Conservation (phyloP, 2,329 filamentous ascomycete species). For the Talaromyces sp. region DNA sequence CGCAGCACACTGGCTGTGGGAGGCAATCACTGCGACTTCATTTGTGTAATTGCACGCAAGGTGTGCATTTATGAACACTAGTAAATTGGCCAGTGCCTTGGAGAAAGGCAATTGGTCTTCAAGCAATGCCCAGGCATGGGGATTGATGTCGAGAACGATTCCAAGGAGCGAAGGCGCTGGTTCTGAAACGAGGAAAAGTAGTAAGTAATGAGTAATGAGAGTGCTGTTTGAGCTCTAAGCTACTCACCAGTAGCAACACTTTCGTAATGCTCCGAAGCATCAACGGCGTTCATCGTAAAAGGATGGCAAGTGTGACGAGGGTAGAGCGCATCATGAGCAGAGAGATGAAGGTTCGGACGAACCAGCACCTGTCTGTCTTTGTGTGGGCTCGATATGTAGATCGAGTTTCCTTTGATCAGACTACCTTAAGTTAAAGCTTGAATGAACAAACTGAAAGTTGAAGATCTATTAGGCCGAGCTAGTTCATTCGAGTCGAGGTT, state of each 20-base stretch:
- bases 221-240: neutral
- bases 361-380: slow-evolving; percentile 18
- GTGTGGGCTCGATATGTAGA: neutral
- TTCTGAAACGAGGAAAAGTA: slow-evolving; percentile 33
- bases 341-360: slow-evolving; percentile 17
- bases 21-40: slow-evolving; percentile 85
- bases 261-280: slow-evolving; percentile 58
- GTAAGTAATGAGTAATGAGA: neutral
- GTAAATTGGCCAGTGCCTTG: slow-evolving; percentile 78
- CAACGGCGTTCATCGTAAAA: slow-evolving; percentile 61
- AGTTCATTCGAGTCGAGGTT: neutral
- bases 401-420: neutral
- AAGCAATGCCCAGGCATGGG: slow-evolving; percentile 84
- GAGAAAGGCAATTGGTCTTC: slow-evolving; percentile 72
- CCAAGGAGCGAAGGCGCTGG: slow-evolving; percentile 77
- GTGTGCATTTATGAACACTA: slow-evolving; percentile 96
- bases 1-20: slow-evolving; percentile 77
- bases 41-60: slow-evolving; percentile 91
- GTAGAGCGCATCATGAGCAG: slow-evolving; percentile 18
- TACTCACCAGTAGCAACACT: slow-evolving; percentile 44
- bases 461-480: neutral
- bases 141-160: slow-evolving; percentile 93
- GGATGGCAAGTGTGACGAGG: slow-evolving; percentile 12
- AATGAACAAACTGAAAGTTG: neutral
- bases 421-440: neutral